These are phyloP conservation scores for Trichosporon inkin DNA, from an alignment of 1,284 basidiomycete genomes.

Conservation along the genomic window DNA sequence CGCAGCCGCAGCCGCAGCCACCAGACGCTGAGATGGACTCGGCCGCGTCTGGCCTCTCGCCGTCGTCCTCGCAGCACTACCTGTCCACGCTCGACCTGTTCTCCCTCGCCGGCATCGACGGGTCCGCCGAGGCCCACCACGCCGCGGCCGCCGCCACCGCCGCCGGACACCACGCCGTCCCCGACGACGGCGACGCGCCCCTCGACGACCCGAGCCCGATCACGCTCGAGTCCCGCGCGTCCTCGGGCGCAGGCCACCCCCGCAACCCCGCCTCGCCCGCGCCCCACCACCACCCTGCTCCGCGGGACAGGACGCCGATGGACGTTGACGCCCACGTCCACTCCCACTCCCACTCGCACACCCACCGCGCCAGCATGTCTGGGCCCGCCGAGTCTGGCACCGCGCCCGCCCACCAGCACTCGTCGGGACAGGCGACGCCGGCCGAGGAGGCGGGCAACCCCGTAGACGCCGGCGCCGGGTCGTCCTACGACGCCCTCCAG, in stretches of 20 bases:
- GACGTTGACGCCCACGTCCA: constrained; percentile 13
- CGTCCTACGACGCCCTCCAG: constrained; percentile 23
- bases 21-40: neutral
- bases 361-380: too few relatives aligned
- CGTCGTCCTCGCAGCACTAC: constrained; percentile 10
- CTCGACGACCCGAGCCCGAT: constrained; percentile 25
- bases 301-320: neutral
- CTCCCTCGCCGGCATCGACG: constrained; percentile 23
- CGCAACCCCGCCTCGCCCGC: constrained; percentile 4
- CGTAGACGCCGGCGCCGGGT: constrained; percentile 1
- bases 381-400: neutral
- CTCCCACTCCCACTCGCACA: neutral
- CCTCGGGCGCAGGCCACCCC: constrained; percentile 12
- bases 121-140: constrained; percentile 5
- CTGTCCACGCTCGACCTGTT: constrained; percentile 23
- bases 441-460: neutral
- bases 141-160: neutral
- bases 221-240: constrained; percentile 16
- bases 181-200: constrained; percentile 12
- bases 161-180: constrained; percentile 6
- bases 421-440: neutral
- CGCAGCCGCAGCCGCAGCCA: too few relatives aligned
- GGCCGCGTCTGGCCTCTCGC: constrained; percentile 2
- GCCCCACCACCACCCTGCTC: neutral
- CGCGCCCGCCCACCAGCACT: neutral